Evolutionary conservation across 257 asterid species (phyloP).

Genomic region (Scutellaria galericulata): DNA sequence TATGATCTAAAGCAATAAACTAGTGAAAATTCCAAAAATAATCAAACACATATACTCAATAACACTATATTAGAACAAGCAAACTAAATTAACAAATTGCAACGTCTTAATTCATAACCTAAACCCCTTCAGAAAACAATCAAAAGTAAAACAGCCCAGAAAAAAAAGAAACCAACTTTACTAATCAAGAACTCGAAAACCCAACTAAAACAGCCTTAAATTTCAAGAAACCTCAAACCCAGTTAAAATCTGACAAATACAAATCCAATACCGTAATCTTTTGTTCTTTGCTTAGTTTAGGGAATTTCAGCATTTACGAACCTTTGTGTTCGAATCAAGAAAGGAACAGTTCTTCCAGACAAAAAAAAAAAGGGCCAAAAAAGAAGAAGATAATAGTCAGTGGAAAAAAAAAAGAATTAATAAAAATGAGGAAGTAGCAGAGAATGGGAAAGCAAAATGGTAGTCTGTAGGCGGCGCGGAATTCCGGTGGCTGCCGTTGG

Average conservation of each 20-base stretch:
- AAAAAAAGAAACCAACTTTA: conserved; percentile 1
- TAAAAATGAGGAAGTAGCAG: conserved; percentile 18
- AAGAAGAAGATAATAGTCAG: neutral
- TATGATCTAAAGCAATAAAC: conserved; percentile 10
- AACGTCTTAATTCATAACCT: conserved; percentile 11
- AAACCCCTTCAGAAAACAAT: neutral
- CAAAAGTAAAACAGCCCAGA: neutral
- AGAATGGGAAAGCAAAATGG: conserved; percentile 28
- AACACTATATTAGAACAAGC: neutral
- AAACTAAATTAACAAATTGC: neutral
- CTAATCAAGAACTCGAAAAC: conserved; percentile 28
- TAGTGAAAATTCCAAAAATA: neutral
- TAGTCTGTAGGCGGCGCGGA: conserved; percentile 46
- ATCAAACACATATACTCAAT: conserved; percentile 11
- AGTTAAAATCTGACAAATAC: neutral
- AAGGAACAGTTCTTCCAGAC: conserved; percentile 20
- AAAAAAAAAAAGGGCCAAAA: conserved; percentile 6
- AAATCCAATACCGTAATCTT: conserved; percentile 18
- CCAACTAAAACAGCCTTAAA: conserved; percentile 31
- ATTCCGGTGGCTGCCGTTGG: conserved; percentile 45
- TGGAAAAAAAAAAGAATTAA: neutral
- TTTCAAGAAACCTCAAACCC: conserved; percentile 37
- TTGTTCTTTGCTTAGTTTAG: neutral
- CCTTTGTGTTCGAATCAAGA: conserved; percentile 32
- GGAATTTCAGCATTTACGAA: neutral